Base-by-base conservation (phyloP, 2,329 filamentous ascomycete genomes). In the Plenodomus biglobosus region DNA sequence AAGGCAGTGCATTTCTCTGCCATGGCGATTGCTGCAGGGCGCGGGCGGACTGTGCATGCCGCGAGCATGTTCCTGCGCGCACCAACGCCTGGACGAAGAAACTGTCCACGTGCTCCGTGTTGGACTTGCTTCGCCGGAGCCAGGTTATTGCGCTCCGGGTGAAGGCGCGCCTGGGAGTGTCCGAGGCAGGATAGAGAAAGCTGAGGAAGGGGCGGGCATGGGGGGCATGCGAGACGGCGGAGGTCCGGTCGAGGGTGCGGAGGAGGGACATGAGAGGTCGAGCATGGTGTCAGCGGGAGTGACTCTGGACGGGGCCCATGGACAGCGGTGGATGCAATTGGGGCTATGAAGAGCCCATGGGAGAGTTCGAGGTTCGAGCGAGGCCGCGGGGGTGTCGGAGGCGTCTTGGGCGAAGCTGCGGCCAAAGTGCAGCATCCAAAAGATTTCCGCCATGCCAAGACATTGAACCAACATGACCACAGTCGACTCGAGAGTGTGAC, bases 221-320 rank as follows among this genome's bases (percentile, higher is more conserved):
- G 56, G 65, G 66, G 73, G 75, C 68, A 70, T 74, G 75, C 54
- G 76, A 74, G 71, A 74, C 69, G 67, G 75, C 67, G 69, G 75
- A 74, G 73, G 74, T 73, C 76, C 77, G 75, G 69, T 78, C 74
- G 72, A 78, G 75, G 73, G 75, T 75, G 74, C 76, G 77, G 75
- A 80, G 70, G 74, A 78, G 74, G 80, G 80, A 83, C 84, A 86
- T 86, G 81, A 80, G 80, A 79, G 66, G 74, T 70, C 75, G 75
- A 73, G 78, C 83, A 86, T 85, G 61, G 76, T 84, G 80, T 74
- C 72, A 68, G 61, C 47, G 53, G 53, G 48, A 46, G 53, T 44
- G 36, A 38, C 46, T 50, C 46, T 43, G 49, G 50, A 43, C 39
- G 46, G 27, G n/a, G 50, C 56, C 55, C 59, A 65, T 63, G 24